Evolutionary conservation across 495 filamentous ascomycete species (phyloP), one percentile per base, ranked within the genome.

Genomic region (Neurospora pannonica): DNA sequence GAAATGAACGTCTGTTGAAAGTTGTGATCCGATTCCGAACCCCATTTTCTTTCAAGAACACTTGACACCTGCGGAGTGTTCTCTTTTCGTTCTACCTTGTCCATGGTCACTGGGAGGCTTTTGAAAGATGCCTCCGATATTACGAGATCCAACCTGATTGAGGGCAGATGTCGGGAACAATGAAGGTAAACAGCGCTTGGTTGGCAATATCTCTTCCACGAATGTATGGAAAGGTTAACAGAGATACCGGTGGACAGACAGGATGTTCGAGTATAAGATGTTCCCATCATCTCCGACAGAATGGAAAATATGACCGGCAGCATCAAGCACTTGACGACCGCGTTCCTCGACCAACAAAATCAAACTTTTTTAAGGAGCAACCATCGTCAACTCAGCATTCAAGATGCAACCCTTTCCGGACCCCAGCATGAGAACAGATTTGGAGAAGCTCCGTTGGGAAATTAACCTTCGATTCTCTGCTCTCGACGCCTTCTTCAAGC

Each of bases 191-290:
- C 0, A 21, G 43, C 43, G 43, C 7, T 10, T 11, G 43, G 43
- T 21, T 46, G 43, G 43, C 0, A 9, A 46, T 0, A 46, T 21
- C 6, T 38, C 38, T 38, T 46, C n/a, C n/a, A n/a, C n/a, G n/a
- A n/a, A n/a, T n/a, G n/a, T n/a, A n/a, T n/a, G n/a, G n/a, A n/a
- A n/a, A n/a, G n/a, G n/a, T n/a, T n/a, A n/a, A n/a, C n/a, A n/a
- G n/a, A n/a, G n/a, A n/a, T n/a, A 46, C 42, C 4, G n/a, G 9
- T 21, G n/a, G 43, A 9, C n/a, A 0, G 0, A 0, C 19, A n/a
- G 43, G 19, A 46, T 0, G 3, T 0, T 21, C 43, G 0, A 46
- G 19, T 46, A 21, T 21, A 46, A 46, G 43, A 46, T 0, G 19
- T 9, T 21, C 3, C 0, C 43, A 46, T 46, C 3, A 46, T 4